Evolutionary conservation across 1,139 yeast species (phyloP).

Genomic region (Protomyces pachydermus): DNA sequence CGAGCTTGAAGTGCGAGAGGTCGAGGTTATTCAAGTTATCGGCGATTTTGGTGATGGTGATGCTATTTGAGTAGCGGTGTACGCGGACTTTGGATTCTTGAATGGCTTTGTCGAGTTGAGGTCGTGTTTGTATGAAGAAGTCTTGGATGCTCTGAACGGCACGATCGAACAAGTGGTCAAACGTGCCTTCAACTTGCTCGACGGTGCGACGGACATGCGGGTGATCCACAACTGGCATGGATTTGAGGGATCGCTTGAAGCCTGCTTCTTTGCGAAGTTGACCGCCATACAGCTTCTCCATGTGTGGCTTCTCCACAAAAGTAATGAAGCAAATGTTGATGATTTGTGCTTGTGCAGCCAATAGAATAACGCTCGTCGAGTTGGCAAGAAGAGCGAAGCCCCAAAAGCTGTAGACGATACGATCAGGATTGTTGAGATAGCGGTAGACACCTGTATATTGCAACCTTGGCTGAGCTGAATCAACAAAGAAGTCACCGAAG

Average conservation of each 20-base stretch:
- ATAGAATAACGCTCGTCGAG: constrained; percentile 50
- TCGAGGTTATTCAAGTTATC: background rate
- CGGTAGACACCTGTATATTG: constrained; percentile 82
- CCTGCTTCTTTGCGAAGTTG: constrained; percentile 49
- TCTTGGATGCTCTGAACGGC: background rate
- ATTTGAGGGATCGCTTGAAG: constrained; percentile 60
- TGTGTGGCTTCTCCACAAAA: constrained; percentile 73
- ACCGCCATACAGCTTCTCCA: constrained; percentile 73
- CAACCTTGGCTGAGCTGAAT: constrained; percentile 48
- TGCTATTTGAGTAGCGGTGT: constrained; percentile 8
- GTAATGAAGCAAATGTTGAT: constrained; percentile 64
- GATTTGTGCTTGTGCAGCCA: constrained; percentile 65
- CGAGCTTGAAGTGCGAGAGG: background rate
- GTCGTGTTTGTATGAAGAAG: constrained; percentile 1
- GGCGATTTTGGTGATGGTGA: constrained; percentile 10
- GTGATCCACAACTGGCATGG: constrained; percentile 23
- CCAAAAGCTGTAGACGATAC: constrained; percentile 75
- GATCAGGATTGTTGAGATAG: constrained; percentile 79
- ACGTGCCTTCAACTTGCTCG: constrained; percentile 12
- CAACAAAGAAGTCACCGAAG: constrained; percentile 79
- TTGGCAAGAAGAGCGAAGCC: constrained; percentile 66
- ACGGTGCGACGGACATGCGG: constrained; percentile 7
- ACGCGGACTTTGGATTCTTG: constrained; percentile 7
- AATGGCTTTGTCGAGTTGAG: constrained; percentile 12
- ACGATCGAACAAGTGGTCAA: constrained; percentile 8